Percentiles rank a stretch among this genome's conserved stretches.
Conservation (phyloP, 1,284 basidiomycete species). For the Ceratobasidium theobromae region DNA sequence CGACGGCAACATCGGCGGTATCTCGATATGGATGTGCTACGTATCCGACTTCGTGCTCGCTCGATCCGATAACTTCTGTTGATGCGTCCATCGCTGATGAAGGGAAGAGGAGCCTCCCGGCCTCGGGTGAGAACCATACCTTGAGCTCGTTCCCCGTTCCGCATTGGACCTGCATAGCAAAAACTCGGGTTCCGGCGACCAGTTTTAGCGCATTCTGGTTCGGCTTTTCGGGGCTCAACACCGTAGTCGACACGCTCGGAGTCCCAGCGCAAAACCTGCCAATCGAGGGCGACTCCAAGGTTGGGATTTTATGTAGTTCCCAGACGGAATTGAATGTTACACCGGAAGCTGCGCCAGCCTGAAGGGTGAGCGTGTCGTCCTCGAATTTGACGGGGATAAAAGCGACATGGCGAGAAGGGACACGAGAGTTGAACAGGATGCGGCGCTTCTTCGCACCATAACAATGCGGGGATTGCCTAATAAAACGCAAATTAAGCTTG, state of each 20-base stretch:
- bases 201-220: not conserved
- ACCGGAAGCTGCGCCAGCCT: constrained; percentile 61
- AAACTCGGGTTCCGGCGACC: not conserved
- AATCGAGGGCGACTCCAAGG: constrained; percentile 50
- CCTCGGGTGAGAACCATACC: constrained; percentile 19
- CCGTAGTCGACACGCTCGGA: not conserved
- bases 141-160: constrained; percentile 16
- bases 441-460: constrained; percentile 53
- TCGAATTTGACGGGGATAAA: constrained; percentile 49
- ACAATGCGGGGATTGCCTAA: constrained; percentile 56
- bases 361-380: constrained; percentile 44
- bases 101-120: not conserved
- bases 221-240: not conserved
- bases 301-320: constrained; percentile 58
- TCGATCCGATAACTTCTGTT: not conserved
- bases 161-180: constrained; percentile 11
- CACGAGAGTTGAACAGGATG: constrained; percentile 54
- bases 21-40: constrained; percentile 4
- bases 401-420: constrained; percentile 55
- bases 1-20: constrained; percentile 19
- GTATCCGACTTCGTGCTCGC: constrained; percentile 13
- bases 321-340: constrained; percentile 52
- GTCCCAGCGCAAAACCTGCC: not conserved
- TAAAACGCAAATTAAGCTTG: too few relatives aligned
- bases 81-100: not conserved